Base-by-base conservation (phyloP, 2,329 filamentous ascomycete species). In the Lasiodiplodia gonubiensis region DNA sequence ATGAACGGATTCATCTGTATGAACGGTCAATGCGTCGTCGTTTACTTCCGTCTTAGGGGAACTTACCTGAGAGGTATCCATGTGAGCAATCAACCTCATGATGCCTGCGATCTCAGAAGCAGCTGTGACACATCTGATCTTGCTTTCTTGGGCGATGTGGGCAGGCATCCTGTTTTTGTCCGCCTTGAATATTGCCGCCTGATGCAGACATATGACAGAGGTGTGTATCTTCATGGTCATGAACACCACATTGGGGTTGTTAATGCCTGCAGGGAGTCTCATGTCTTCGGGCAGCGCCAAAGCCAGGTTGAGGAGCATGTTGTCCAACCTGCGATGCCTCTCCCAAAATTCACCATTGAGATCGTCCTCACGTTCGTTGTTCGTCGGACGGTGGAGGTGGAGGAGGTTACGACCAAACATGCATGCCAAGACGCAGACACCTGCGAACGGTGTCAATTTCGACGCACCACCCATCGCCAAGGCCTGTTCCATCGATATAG, bases 171-270 rank as follows among this genome's bases (percentile, higher is more conserved):
- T 87, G 78, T 97, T 91, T 80, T 93, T 95, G 74, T 98, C 94
- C 0, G 94, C 93, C 77, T 97, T 98, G 85, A 94, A 97, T 23
- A 99, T 98, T 30, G 95, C 95, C 2, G 94, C 95, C 80, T 99
- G 95, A 75, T 99, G 95, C n/a, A 99, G 83, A 77, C 94, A 98
- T 65, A 99, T 98, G 1, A 93, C 93, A 0, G 94, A 97, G 0
- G 95, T 97, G 77, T 98, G 94, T 37, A 99, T 93, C 75, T 92
- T 93, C 93, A 99, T 97, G 74, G 98, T 98, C 67, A 92, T 89
- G 77, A 97, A 98, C 4, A 98, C 89, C 65, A 94, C 89, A 70
- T 97, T 98, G 3, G 93, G 86, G 74, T 94, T 91, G 18, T 84
- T 82, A 39, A 97, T 81, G 0, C 92, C 93, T 18, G 82, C 81